Evolutionary conservation across 1,284 basidiomycete genomes (phyloP).

Genomic region (Albatrellus sp.): DNA sequence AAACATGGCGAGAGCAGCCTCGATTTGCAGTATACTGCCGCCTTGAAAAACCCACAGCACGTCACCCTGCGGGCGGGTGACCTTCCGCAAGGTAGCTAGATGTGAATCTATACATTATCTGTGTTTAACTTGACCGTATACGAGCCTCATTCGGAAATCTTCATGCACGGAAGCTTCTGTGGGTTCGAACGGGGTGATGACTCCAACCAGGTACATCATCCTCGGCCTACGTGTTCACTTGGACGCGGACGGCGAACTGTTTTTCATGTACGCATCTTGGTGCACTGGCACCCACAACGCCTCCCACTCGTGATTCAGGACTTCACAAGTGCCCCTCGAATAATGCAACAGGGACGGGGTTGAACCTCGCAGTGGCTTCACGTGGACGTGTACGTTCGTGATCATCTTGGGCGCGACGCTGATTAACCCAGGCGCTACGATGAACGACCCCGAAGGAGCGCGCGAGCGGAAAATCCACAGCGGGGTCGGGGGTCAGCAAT

Average conservation of each 20-base stretch:
- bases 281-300: too few relatives aligned
- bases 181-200: slow-evolving; percentile 52
- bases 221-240: slow-evolving; percentile 6
- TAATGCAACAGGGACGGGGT: slow-evolving; percentile 14
- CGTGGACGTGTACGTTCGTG: slow-evolving; percentile 11
- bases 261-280: too few relatives aligned
- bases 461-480: slow-evolving; percentile 22
- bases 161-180: slow-evolving; percentile 41
- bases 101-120: background rate
- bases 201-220: slow-evolving; percentile 19
- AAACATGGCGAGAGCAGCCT: slow-evolving; percentile 41
- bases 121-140: slow-evolving; percentile 8
- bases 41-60: slow-evolving; percentile 27
- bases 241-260: too few relatives aligned
- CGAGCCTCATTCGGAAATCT: slow-evolving; percentile 35
- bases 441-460: slow-evolving; percentile 22
- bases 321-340: slow-evolving; percentile 9
- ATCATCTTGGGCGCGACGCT: slow-evolving; percentile 25
- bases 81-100: slow-evolving; percentile 22
- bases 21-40: slow-evolving; percentile 40
- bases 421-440: slow-evolving; percentile 15
- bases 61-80: slow-evolving; percentile 39
- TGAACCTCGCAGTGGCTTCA: slow-evolving; percentile 21
- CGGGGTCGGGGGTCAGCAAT: slow-evolving; percentile 26
- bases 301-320: background rate